These are phyloP conservation scores for Trametes punicea DNA, from an alignment of 768 basidiomycete species.

Conservation along the genomic window DNA sequence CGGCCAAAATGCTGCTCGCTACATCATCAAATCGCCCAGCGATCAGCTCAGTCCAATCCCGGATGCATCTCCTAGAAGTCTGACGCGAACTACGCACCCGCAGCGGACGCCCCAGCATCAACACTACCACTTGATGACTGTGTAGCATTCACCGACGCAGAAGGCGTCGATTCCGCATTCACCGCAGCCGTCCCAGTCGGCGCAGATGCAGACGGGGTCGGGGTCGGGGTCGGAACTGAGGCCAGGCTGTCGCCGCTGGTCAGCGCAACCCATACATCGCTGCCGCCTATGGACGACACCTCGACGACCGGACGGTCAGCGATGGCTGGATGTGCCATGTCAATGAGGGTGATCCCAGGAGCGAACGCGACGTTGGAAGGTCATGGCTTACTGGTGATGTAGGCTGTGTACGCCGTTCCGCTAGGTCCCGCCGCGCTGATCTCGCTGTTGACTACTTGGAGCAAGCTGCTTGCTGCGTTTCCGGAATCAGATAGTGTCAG, in stretches of 20 bases:
- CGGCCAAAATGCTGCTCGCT: neutral
- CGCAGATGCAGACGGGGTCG: no score
- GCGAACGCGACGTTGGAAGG: no score
- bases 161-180: neutral
- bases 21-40: neutral
- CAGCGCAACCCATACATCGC: neutral
- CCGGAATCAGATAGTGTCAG: no score
- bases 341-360: no score
- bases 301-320: conserved; percentile 1
- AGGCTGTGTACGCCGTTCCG: neutral
- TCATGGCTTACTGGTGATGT: neutral
- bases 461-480: neutral
- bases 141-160: no score
- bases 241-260: no score
- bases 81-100: neutral
- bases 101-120: no score
- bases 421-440: neutral
- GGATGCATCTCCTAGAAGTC: no score
- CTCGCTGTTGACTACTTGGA: conserved; percentile 1
- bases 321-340: neutral
- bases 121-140: no score
- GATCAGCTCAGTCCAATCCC: neutral
- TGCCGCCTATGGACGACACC: conserved; percentile 1
- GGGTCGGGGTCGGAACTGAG: no score
- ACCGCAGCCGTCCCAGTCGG: neutral